These are phyloP conservation scores for Tillandsia leiboldiana DNA, from an alignment of 176 grass and related monocot genomes.

Conservation along the genomic window DNA sequence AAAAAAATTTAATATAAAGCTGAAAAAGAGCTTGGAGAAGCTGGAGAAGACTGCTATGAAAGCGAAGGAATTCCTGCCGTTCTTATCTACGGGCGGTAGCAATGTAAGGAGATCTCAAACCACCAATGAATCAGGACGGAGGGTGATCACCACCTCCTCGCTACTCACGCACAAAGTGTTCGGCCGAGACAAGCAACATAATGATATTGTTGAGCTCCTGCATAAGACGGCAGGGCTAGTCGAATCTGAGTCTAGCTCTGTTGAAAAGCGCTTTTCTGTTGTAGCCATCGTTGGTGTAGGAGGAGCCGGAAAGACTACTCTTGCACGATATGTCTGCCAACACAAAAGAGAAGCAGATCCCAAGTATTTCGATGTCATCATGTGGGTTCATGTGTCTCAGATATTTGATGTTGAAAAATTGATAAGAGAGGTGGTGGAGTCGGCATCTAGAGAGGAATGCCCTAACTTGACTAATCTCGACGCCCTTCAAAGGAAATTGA, in stretches of 20 bases:
- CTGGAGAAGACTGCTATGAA: too few relatives aligned
- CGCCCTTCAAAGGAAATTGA: too few relatives aligned
- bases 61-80: too few relatives aligned
- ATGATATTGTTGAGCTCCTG: neutral
- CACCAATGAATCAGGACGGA: neutral
- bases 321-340: slow-evolving; percentile 14
- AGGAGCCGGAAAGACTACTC: slow-evolving; percentile 27
- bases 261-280: neutral
- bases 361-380: neutral
- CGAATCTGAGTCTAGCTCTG: neutral
- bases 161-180: neutral
- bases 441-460: neutral
- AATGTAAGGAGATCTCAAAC: neutral
- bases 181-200: neutral
- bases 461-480: neutral
- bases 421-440: neutral
- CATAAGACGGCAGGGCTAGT: neutral
- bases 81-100: too few relatives aligned
- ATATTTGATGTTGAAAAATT: slow-evolving; percentile 14
- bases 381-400: slow-evolving; percentile 29
- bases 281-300: slow-evolving; percentile 19
- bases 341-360: neutral
- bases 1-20: neutral
- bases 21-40: too few relatives aligned
- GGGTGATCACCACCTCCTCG: neutral